Base-by-base conservation (phyloP, 2,329 filamentous ascomycete genomes). In the Paecilomyces variotii region DNA sequence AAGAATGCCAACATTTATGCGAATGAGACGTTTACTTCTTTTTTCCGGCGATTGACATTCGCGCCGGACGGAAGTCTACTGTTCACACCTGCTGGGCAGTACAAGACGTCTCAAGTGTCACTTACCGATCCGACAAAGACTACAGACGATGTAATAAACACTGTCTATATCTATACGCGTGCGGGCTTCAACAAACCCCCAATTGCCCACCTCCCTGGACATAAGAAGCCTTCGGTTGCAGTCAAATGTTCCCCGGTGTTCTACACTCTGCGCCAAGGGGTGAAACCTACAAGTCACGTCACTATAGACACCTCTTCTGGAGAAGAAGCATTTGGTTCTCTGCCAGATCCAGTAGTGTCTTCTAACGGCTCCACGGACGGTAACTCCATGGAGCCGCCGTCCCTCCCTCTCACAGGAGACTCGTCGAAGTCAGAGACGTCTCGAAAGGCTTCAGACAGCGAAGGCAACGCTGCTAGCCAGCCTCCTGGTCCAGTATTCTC, bases 141-240 rank as follows among this genome's bases (percentile, higher is more conserved):
- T 0, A 83, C 83, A 0, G 93, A 94, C 65, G 93, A 99, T 64
- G 83, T 97, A 56, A 91, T 89, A 67, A 99, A 99, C 70, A 99
- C 94, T 0, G 95, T 99, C 25, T 99, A 99, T 75, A 94, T 99
- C 57, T 99, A 99, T 74, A 97, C 93, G 0, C 83, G 94, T 66
- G 94, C 92, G 30, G 94, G 94, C 26, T 91, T 99, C 69, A 97
- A 97, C 77, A 97, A 95, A 72, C 91, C 94, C 1, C 94, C 94
- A 2, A 89, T 97, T 59, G 91, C 93, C 5, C 94, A 97, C 74
- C 82, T 99, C 5, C 94, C 94, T 0, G 94, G 94, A 1, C 93
- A 97, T 75, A 99, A 97, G 80, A 99, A 99, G 74, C 94, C 94
- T 0, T 97, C 94, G 0, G 90, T 99, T 10, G 94, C 92, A 1